These are phyloP conservation scores for Mangifera indica DNA, from an alignment of 345 rosid species.

Conservation along the genomic window DNA sequence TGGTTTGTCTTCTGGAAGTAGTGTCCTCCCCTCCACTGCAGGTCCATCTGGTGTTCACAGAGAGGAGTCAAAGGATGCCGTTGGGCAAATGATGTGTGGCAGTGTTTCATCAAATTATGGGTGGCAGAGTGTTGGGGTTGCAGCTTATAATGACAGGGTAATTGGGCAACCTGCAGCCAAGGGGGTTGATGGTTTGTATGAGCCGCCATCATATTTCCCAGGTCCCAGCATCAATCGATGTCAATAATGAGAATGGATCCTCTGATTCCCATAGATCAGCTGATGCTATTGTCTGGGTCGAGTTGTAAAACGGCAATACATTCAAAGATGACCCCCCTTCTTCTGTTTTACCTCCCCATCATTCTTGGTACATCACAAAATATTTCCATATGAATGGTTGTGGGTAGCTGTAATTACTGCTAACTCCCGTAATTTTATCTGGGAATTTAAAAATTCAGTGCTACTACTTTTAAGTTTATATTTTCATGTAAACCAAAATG, in stretches of 20 bases:
- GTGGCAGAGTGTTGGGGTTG: slow-evolving; percentile 28
- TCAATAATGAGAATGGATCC: slow-evolving; percentile 24
- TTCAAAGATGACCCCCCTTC: no score
- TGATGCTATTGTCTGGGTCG: no score
- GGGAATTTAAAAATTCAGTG: no score
- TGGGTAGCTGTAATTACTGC: no score
- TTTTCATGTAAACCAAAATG: no score
- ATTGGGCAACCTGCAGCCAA: slow-evolving; percentile 29
- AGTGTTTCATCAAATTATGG: slow-evolving; percentile 19
- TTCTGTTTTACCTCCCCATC: no score
- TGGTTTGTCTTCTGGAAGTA: slow-evolving; percentile 18
- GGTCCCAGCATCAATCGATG: slow-evolving; percentile 30
- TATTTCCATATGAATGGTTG: no score
- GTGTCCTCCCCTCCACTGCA: slow-evolving; percentile 28
- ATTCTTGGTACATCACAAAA: no score
- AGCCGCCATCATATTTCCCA: slow-evolving; percentile 40
- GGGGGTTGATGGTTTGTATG: slow-evolving; percentile 27
- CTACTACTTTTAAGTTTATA: no score
- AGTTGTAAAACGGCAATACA: no score
- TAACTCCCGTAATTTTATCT: no score
- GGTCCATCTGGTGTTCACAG: slow-evolving; percentile 34
- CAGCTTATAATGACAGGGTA: slow-evolving; percentile 24
- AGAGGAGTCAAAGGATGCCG: slow-evolving; percentile 24
- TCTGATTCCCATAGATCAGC: no score
- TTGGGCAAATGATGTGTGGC: slow-evolving; percentile 27